Evolutionary conservation across 441 rosid species (phyloP).

Genomic region (Metrosideros polymorpha): DNA sequence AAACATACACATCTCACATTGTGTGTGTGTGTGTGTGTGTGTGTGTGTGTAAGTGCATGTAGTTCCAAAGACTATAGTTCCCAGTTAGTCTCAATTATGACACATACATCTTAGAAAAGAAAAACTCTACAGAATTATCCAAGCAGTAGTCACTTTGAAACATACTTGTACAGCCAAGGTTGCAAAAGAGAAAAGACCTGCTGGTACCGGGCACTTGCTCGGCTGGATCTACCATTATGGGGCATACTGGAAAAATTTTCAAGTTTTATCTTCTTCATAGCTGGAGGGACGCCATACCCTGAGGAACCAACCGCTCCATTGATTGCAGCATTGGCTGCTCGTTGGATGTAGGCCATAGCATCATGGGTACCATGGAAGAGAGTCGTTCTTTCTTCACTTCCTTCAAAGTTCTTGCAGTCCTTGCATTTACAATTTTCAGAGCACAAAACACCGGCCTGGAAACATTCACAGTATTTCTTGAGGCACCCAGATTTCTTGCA

Average conservation of each 20-base stretch:
- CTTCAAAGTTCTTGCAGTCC: slow-evolving; percentile 87
- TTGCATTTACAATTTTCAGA: slow-evolving; percentile 86
- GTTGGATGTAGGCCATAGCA: slow-evolving; percentile 23
- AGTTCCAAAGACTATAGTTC: not conserved
- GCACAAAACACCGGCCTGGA: slow-evolving; percentile 87
- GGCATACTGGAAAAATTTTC: slow-evolving; percentile 27
- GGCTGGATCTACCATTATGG: slow-evolving; percentile 20
- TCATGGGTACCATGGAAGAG: slow-evolving; percentile 54
- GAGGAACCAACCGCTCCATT: slow-evolving; percentile 45
- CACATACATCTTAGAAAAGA: not conserved
- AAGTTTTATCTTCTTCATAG: slow-evolving; percentile 48
- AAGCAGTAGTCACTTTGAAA: not conserved
- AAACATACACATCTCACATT: not conserved
- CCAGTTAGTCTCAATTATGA: not conserved
- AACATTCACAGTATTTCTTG: slow-evolving; percentile 94
- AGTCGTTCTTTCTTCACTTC: slow-evolving; percentile 74
- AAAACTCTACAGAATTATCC: not conserved
- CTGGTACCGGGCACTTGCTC: slow-evolving; percentile 16
- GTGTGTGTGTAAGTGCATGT: not conserved
- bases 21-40: not conserved
- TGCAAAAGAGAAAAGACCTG: slow-evolving; percentile 28
- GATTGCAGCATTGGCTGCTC: slow-evolving; percentile 44
- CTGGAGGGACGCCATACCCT: slow-evolving; percentile 28
- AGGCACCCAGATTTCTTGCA: slow-evolving; percentile 98
- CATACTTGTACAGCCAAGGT: not conserved